Evolutionary conservation across 306 rosid genomes (phyloP).

Genomic region (Prunus davidiana): DNA sequence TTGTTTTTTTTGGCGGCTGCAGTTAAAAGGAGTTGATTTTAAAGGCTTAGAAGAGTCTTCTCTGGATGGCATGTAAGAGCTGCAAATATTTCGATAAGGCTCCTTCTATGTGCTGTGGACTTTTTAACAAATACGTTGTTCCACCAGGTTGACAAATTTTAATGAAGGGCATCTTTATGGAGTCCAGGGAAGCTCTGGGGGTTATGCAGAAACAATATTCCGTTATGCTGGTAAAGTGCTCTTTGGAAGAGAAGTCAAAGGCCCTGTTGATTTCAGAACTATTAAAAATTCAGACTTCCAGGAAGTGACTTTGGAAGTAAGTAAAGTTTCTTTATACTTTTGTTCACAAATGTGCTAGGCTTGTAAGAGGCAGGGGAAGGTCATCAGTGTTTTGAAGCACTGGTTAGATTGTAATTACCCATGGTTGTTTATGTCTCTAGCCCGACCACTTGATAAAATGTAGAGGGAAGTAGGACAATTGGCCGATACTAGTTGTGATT

Average conservation of each 20-base stretch:
- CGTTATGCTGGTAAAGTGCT: conserved; percentile 69
- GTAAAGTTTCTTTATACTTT: conserved; percentile 17
- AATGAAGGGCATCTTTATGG: conserved; percentile 71
- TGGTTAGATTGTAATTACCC: not conserved
- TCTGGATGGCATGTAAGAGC: conserved; percentile 64
- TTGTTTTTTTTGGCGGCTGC: conserved; percentile 21
- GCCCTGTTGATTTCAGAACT: conserved; percentile 66
- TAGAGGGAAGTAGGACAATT: too few relatives aligned
- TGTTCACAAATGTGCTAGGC: conserved; percentile 2
- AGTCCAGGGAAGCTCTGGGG: conserved; percentile 87
- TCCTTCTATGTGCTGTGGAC: conserved; percentile 8
- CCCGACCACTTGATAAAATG: too few relatives aligned
- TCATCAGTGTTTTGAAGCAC: not conserved
- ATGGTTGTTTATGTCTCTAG: too few relatives aligned
- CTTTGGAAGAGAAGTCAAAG: conserved; percentile 69
- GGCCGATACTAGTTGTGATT: not conserved
- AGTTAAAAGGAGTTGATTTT: conserved; percentile 75
- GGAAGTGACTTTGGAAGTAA: conserved; percentile 80
- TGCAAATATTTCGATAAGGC: conserved; percentile 11
- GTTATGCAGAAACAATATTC: conserved; percentile 86
- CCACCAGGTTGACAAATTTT: conserved; percentile 69
- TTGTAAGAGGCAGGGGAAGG: not conserved
- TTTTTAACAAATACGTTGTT: conserved; percentile 13
- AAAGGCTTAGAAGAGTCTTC: conserved; percentile 69
- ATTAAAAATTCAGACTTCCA: conserved; percentile 80